These are phyloP conservation scores for Triadica sebifera DNA, from an alignment of 345 rosid species.

Conservation along the genomic window DNA sequence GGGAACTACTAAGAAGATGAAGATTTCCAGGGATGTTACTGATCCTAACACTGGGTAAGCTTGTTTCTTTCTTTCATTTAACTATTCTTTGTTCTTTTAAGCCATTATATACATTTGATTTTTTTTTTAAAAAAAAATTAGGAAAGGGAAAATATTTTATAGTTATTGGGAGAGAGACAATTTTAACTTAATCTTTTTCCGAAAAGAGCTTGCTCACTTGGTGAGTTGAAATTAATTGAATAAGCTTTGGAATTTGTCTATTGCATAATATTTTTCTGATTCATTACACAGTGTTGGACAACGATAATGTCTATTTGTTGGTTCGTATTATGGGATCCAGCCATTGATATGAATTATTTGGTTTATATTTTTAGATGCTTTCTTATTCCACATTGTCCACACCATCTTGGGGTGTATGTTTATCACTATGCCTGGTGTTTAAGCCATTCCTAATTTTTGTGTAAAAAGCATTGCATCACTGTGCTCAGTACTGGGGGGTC, in stretches of 20 bases:
- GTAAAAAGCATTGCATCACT: not conserved
- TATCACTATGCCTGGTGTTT: not conserved
- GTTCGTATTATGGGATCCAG: not conserved
- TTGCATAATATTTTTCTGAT: not conserved
- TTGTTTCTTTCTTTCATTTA: not conserved
- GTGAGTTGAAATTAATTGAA: not conserved
- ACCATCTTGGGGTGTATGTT: too few species aligned
- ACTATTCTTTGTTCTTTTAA: not conserved
- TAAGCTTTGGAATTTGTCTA: not conserved
- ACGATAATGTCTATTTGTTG: not conserved
- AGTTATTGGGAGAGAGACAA: too few species aligned
- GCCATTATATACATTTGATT: not conserved
- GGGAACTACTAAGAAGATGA: conserved; percentile 73
- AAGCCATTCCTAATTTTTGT: not conserved
- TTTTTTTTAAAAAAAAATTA: too few species aligned
- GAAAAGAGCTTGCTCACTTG: not conserved
- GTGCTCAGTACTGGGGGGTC: not conserved
- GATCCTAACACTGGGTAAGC: conserved; percentile 61
- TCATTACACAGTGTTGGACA: not conserved
- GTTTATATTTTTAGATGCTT: not conserved
- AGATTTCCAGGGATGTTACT: conserved; percentile 58
- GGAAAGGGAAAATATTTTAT: too few species aligned
- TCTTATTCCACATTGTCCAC: not conserved
- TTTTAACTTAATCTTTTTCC: too few species aligned
- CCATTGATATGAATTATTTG: not conserved